Evolutionary conservation across 2,329 filamentous ascomycete genomes (phyloP).

Genomic region (Epichloe coenophiala): DNA sequence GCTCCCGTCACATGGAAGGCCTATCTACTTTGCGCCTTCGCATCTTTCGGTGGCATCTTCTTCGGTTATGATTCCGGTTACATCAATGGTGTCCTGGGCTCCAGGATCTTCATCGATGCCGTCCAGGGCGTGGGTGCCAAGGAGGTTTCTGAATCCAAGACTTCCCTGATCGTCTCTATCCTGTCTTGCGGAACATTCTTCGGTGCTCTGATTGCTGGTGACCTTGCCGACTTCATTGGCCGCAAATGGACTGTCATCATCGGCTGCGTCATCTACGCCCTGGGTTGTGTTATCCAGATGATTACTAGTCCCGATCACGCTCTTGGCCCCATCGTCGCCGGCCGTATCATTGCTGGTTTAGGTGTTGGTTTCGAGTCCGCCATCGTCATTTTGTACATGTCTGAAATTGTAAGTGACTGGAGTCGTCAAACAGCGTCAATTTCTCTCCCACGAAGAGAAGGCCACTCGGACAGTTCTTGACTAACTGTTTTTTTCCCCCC

Average conservation of each 20-base stretch:
- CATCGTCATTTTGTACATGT: constrained; percentile 79
- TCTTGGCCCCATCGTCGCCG: constrained; percentile 52
- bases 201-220: constrained; percentile 63
- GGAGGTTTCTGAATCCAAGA: constrained; percentile 26
- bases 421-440: neutral
- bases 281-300: constrained; percentile 58
- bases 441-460: neutral
- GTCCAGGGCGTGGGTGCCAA: constrained; percentile 29
- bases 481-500: neutral
- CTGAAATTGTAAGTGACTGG: constrained; percentile 47
- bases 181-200: constrained; percentile 70
- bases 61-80: constrained; percentile 71
- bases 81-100: constrained; percentile 51
- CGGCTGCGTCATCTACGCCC: constrained; percentile 57
- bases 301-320: constrained; percentile 30
- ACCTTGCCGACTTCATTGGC: constrained; percentile 62
- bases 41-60: constrained; percentile 60
- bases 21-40: constrained; percentile 57
- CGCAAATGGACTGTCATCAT: constrained; percentile 58
- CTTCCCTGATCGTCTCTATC: constrained; percentile 56
- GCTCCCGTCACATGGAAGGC: constrained; percentile 56
- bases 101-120: constrained; percentile 35
- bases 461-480: neutral
- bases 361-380: constrained; percentile 73
- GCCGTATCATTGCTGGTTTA: constrained; percentile 62